A percentile compares a stretch with the other conserved stretches of the same genome.
Conservation (phyloP, 1,284 basidiomycete genomes). For the Heliocybe sulcata region DNA sequence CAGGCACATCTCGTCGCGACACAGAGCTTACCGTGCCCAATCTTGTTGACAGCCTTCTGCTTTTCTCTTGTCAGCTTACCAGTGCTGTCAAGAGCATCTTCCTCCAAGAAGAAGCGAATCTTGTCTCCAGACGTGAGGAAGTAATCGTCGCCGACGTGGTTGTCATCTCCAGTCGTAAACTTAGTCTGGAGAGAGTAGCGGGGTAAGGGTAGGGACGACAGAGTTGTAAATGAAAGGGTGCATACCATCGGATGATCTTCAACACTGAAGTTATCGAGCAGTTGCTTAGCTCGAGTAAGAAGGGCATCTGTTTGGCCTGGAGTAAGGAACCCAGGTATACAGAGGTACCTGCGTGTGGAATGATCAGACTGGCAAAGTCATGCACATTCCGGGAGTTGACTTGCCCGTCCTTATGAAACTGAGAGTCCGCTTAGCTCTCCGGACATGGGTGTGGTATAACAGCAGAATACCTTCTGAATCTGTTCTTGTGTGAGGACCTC, state of each 20-base stretch:
- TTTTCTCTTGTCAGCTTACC: conserved; percentile 74
- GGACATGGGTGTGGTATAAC: too few species aligned
- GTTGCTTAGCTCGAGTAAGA: conserved; percentile 59
- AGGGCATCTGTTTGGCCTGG: conserved; percentile 53
- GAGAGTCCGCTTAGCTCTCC: too few species aligned
- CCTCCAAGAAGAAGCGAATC: conserved; percentile 86
- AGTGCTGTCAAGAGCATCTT: conserved; percentile 60
- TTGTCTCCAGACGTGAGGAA: conserved; percentile 91
- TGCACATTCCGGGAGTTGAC: conserved; percentile 6
- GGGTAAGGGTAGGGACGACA: conserved; percentile 1
- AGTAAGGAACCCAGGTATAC: conserved; percentile 69
- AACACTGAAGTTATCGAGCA: conserved; percentile 72
- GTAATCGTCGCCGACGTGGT: conserved; percentile 87
- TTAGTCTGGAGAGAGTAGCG: conserved; percentile 53
- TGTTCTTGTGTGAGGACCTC: conserved; percentile 43
- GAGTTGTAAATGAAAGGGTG: conserved; percentile 4
- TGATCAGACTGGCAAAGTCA: background rate
- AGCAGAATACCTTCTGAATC: conserved; percentile 40
- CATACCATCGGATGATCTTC: conserved; percentile 77
- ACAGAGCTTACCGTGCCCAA: conserved; percentile 58
- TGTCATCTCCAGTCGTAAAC: conserved; percentile 76
- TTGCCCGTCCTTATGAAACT: conserved; percentile 48
- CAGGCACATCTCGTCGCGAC: background rate
- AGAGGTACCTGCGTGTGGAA: conserved; percentile 57
- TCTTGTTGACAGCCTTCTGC: conserved; percentile 75